These are phyloP conservation scores for Geosiphon pyriformis DNA, from an alignment of 192 early-diverging fungal species.

Conservation along the genomic window DNA sequence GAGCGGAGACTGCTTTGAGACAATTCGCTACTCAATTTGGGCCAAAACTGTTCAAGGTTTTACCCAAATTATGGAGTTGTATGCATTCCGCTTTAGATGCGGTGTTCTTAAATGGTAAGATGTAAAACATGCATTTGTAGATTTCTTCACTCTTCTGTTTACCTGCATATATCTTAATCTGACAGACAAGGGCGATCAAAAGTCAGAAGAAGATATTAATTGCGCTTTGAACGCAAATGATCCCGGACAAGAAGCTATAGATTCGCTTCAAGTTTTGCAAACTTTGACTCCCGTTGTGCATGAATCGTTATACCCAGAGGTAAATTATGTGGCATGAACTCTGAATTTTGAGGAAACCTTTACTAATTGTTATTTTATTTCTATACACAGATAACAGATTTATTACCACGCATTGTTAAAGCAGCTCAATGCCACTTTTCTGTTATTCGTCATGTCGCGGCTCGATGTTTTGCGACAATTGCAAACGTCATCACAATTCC, in stretches of 20 bases:
- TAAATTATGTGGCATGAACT: conserved; percentile 6
- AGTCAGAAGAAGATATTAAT: conserved; percentile 3
- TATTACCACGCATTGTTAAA: conserved; percentile 62
- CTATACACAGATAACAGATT: conserved; percentile 36
- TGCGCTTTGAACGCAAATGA: conserved; percentile 29
- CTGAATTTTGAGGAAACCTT: not conserved
- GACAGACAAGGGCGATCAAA: not conserved
- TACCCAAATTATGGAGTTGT: conserved; percentile 70
- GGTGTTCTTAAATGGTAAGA: conserved; percentile 35
- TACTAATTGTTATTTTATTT: not conserved
- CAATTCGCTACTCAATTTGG: conserved; percentile 66
- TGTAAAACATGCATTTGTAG: not conserved
- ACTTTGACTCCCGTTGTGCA: conserved; percentile 63
- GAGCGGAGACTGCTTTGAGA: conserved; percentile 56
- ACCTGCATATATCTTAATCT: not conserved
- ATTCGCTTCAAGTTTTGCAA: conserved; percentile 68
- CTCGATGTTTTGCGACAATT: conserved; percentile 71
- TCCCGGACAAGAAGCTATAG: conserved; percentile 64
- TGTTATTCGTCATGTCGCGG: conserved; percentile 72
- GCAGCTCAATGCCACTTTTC: conserved; percentile 64
- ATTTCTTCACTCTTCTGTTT: not conserved
- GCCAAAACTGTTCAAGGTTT: conserved; percentile 51
- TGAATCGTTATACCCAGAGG: conserved; percentile 31
- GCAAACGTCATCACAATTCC: conserved; percentile 58
- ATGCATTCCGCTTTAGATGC: conserved; percentile 40